Evolutionary conservation across 2,329 filamentous ascomycete species (phyloP).

Genomic region (Alternaria gaisen): DNA sequence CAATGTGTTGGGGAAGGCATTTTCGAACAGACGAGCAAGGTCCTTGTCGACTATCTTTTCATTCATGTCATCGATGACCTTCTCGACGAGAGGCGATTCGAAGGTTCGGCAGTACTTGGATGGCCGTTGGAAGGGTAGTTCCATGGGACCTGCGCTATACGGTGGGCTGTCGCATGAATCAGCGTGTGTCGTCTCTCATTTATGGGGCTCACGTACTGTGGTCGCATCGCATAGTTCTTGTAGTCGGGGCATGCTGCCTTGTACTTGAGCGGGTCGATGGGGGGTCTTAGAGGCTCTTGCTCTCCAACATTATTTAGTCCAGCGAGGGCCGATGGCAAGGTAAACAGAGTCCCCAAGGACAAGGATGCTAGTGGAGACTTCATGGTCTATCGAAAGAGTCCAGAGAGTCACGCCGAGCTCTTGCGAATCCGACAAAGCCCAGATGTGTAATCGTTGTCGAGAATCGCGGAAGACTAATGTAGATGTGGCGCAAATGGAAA

Average conservation of each 20-base stretch:
- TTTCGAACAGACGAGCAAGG: conserved; percentile 91
- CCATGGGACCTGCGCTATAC: conserved; percentile 78
- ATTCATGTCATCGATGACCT: conserved; percentile 84
- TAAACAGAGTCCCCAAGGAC: conserved; percentile 23
- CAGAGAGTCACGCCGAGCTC: not conserved
- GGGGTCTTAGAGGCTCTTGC: conserved; percentile 42
- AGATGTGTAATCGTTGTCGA: not conserved
- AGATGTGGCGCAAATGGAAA: not conserved
- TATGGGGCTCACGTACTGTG: conserved; percentile 63
- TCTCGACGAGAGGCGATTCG: conserved; percentile 83
- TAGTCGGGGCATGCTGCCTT: conserved; percentile 71
- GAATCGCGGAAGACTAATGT: not conserved
- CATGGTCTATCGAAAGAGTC: conserved; percentile 20
- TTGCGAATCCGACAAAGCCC: not conserved
- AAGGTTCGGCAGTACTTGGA: conserved; percentile 86
- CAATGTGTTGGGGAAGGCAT: conserved; percentile 90
- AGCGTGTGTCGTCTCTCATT: not conserved
- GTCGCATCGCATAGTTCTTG: conserved; percentile 64
- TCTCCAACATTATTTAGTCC: conserved; percentile 22
- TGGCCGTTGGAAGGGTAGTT: conserved; percentile 87
- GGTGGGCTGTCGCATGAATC: conserved; percentile 67
- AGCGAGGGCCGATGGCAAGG: conserved; percentile 13
- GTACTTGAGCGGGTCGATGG: conserved; percentile 47
- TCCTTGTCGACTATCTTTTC: conserved; percentile 83
- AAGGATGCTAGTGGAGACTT: conserved; percentile 19